Evolutionary conservation across 2,329 filamentous ascomycete genomes (phyloP).

Genomic region (Diaporthe sp.): DNA sequence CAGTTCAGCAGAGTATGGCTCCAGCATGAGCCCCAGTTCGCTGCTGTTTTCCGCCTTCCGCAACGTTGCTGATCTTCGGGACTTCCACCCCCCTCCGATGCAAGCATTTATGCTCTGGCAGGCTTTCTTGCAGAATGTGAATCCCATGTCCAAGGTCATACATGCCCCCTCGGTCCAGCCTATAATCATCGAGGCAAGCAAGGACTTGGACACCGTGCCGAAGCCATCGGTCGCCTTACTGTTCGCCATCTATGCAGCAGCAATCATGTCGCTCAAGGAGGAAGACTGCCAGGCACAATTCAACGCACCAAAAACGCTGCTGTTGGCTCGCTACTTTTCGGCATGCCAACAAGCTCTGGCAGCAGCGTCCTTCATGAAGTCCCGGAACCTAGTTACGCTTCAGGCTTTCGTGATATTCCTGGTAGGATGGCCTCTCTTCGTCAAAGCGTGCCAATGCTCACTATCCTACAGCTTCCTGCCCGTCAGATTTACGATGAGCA

Average conservation of each 20-base stretch:
- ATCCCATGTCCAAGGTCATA: conserved; percentile 66
- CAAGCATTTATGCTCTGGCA: conserved; percentile 60
- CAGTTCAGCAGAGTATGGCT: conserved; percentile 59
- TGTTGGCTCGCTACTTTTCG: conserved; percentile 38
- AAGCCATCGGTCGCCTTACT: conserved; percentile 39
- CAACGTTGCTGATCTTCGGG: conserved; percentile 38
- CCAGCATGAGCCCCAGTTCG: conserved; percentile 58
- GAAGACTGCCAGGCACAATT: conserved; percentile 40
- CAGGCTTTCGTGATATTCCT: conserved; percentile 41
- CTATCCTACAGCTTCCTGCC: conserved; percentile 37
- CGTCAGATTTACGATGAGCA: conserved; percentile 41
- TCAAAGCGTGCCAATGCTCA: not conserved
- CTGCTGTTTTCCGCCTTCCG: conserved; percentile 42
- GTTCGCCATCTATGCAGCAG: conserved; percentile 42
- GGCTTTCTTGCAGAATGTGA: conserved; percentile 64
- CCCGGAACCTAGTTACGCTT: conserved; percentile 38
- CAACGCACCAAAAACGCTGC: conserved; percentile 31
- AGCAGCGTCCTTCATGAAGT: conserved; percentile 41
- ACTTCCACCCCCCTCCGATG: conserved; percentile 53
- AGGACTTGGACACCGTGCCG: conserved; percentile 39
- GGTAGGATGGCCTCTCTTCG: conserved; percentile 3
- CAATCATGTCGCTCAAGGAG: conserved; percentile 41
- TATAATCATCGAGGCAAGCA: conserved; percentile 44
- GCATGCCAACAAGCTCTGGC: conserved; percentile 42
- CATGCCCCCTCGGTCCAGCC: conserved; percentile 62